Conservation (phyloP, 2,329 filamentous ascomycete species). For the Aspergillus candidus region DNA sequence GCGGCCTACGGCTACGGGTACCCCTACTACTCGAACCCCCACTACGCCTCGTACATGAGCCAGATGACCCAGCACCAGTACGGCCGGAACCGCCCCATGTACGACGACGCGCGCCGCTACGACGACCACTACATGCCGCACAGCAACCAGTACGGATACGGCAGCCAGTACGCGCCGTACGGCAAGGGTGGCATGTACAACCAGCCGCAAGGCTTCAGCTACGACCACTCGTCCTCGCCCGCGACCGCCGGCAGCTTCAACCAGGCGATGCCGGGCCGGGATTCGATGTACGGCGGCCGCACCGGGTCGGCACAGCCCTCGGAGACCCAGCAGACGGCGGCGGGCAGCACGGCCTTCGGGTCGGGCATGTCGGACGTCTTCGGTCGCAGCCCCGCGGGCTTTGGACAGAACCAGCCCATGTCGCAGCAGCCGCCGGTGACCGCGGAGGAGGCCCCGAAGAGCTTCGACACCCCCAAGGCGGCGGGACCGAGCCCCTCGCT, state of each 20-base stretch:
- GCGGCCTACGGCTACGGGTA: slow-evolving; percentile 55
- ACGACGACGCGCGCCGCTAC: slow-evolving; percentile 45
- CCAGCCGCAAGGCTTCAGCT: slow-evolving; percentile 58
- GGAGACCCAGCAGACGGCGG: slow-evolving; percentile 48
- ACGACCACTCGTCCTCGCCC: slow-evolving; percentile 60
- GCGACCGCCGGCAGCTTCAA: slow-evolving; percentile 49
- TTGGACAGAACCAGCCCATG: slow-evolving; percentile 50
- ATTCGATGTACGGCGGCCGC: slow-evolving; percentile 53
- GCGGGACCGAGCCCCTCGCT: slow-evolving; percentile 56
- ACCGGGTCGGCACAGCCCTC: slow-evolving; percentile 52
- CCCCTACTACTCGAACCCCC: slow-evolving; percentile 56
- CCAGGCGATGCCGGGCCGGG: slow-evolving; percentile 42
- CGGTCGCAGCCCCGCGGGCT: slow-evolving; percentile 52
- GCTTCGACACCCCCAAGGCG: slow-evolving; percentile 52
- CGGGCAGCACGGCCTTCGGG: slow-evolving; percentile 46
- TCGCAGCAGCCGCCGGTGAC: slow-evolving; percentile 44
- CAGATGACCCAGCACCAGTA: slow-evolving; percentile 44
- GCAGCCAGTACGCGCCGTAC: slow-evolving; percentile 47
- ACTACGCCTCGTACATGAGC: slow-evolving; percentile 58
- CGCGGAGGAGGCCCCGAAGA: slow-evolving; percentile 50
- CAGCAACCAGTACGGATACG: slow-evolving; percentile 50
- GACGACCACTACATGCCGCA: slow-evolving; percentile 45
- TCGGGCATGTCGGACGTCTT: slow-evolving; percentile 54
- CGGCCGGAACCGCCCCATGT: slow-evolving; percentile 45
- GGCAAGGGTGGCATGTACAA: slow-evolving; percentile 58